Evolutionary conservation across 768 basidiomycete genomes (phyloP).

Genomic region (Boletus insuetus): DNA sequence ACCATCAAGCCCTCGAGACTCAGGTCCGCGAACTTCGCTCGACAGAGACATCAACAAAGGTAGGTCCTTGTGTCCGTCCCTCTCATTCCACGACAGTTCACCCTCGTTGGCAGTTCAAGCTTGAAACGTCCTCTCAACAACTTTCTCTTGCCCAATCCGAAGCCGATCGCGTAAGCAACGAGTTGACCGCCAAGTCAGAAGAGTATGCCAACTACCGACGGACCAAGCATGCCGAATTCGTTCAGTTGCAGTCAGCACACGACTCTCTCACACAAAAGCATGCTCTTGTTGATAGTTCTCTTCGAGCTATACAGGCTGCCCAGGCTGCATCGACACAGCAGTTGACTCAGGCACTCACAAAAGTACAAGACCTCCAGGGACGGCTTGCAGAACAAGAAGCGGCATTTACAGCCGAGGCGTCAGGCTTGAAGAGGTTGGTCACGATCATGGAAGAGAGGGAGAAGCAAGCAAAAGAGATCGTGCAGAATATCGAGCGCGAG

Average conservation of each 20-base stretch:
- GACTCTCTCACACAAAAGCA: conserved; percentile 71
- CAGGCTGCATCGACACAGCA: conserved; percentile 72
- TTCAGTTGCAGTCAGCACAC: conserved; percentile 71
- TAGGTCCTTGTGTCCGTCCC: conserved; percentile 25
- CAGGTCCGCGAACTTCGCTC: conserved; percentile 74
- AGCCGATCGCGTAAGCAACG: conserved; percentile 63
- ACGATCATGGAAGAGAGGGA: conserved; percentile 86
- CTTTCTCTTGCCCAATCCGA: conserved; percentile 75
- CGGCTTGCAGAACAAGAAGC: conserved; percentile 85
- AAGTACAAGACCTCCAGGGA: conserved; percentile 71
- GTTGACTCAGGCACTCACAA: conserved; percentile 71
- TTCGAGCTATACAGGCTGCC: conserved; percentile 71
- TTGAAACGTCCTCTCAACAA: conserved; percentile 82
- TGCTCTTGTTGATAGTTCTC: conserved; percentile 60
- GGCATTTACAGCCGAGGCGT: conserved; percentile 75
- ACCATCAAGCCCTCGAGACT: conserved; percentile 63
- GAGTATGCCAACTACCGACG: conserved; percentile 84
- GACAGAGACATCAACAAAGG: conserved; percentile 73
- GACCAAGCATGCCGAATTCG: conserved; percentile 73
- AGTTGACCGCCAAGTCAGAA: conserved; percentile 71
- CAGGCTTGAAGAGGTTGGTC: conserved; percentile 70
- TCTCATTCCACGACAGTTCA: not conserved
- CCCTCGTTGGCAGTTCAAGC: conserved; percentile 61
- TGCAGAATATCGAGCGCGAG: conserved; percentile 80
- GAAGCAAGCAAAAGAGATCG: conserved; percentile 76